Evolutionary conservation across 163 green algal genomes (phyloP).

Genomic region (Volvox carteri): DNA sequence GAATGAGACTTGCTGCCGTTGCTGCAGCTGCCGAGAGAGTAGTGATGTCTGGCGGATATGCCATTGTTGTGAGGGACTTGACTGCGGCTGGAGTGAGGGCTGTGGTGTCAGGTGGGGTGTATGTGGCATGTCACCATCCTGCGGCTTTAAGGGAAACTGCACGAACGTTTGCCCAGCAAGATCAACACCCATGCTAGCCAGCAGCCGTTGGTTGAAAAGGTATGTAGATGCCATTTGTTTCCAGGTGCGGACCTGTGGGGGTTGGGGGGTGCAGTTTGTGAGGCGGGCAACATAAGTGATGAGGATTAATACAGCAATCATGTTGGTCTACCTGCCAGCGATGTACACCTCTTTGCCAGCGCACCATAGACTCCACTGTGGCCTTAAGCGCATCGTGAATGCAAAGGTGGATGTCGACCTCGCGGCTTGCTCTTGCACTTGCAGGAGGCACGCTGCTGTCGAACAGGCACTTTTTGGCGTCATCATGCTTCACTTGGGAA

Average conservation of each 20-base stretch:
- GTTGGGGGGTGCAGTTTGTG: too few relatives aligned
- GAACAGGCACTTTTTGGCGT: too few relatives aligned
- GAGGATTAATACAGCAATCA: too few relatives aligned
- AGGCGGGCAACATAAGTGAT: too few relatives aligned
- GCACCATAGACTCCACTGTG: conserved; percentile 39
- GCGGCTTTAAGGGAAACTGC: conserved; percentile 12
- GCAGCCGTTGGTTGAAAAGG: conserved; percentile 54
- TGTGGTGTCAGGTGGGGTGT: background rate
- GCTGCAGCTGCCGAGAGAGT: too few relatives aligned
- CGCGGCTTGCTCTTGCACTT: too few relatives aligned
- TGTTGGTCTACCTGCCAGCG: conserved; percentile 58
- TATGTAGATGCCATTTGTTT: conserved; percentile 43
- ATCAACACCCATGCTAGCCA: conserved; percentile 31
- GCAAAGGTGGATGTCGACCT: conserved; percentile 50
- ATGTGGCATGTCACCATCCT: conserved; percentile 28
- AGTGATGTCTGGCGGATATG: too few relatives aligned
- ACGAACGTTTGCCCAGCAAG: conserved; percentile 45
- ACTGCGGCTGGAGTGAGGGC: background rate
- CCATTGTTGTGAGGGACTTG: background rate
- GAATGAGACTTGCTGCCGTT: background rate
- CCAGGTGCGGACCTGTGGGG: conserved; percentile 52
- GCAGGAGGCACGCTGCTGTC: too few relatives aligned
- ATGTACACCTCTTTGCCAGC: conserved; percentile 55
- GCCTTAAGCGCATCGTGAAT: conserved; percentile 47
- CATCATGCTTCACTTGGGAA: too few relatives aligned